Base-by-base conservation (phyloP, 768 basidiomycete genomes). In the Boletus vermiculosoides region DNA sequence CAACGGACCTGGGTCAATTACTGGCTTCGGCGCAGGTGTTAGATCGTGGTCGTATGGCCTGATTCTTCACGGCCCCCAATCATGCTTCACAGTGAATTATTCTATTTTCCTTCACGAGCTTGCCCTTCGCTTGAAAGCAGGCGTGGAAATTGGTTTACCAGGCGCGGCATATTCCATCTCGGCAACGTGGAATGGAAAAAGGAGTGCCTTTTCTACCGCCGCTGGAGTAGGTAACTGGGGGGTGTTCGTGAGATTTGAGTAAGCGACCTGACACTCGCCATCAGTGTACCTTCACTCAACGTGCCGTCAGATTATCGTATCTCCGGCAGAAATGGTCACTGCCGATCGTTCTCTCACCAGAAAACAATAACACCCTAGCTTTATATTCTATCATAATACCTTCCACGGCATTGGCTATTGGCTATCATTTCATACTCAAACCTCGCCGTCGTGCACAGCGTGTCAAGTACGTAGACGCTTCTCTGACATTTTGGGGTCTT, bases 201-300 rank as follows among this genome's bases (percentile, higher is more conserved):
- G 67, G 33, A 73, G 68, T 46, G 73, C 78, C 59, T 69, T 85
- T 56, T 73, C 76, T 53, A 77, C 79, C 3, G 71, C 67, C 28
- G 74, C 83, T 39, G 74, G 76, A 42, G 66, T 83, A 45, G 77
- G 74, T 55, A 63, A 75, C 39, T 62, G 71, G 36, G 85, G 82
- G 11, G 78, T 88, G 48, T 69, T 80, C 31, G 68, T 86, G 57
- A 77, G 74, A 66, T 60, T 88, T 51, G 81, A 83, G 88, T 88
- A 63, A 67, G 70, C 34, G 28, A 7, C 10, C 25, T 55, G 44
- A 59, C 50, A 31, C 22, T 50, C 52, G n/a, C n/a, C 34, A 59
- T 58, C 48, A 54, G 34, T 48, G 41, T 41, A 41, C 54, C 58
- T 53, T 67, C 58, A 63, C 60, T 56, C 31, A 51, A 44, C 23